Conservation (phyloP, 768 basidiomycete genomes). For the Termitomyces bulborhizus region DNA sequence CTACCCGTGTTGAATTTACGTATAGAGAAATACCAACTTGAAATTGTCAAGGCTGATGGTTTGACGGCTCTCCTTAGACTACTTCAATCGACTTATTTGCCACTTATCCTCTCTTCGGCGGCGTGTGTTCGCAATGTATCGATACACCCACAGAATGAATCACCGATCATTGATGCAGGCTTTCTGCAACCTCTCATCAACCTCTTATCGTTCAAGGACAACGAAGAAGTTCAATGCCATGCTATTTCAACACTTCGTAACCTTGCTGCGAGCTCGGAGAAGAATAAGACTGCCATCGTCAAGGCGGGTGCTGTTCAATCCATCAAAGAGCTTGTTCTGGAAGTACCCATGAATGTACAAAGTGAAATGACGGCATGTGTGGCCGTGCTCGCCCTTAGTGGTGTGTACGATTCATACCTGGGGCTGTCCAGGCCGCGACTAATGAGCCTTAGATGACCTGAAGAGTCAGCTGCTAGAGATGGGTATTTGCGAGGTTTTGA, state of each 20-base stretch:
- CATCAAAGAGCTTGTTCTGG: conserved; percentile 93
- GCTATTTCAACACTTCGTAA: conserved; percentile 97
- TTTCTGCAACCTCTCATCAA: conserved; percentile 96
- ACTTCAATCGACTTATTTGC: conserved; percentile 93
- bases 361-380: conserved; percentile 99
- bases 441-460: conserved; percentile 66
- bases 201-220: conserved; percentile 95
- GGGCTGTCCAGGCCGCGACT: not conserved
- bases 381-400: conserved; percentile 91
- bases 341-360: conserved; percentile 94
- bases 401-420: conserved; percentile 37
- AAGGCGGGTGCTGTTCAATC: conserved; percentile 95
- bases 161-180: conserved; percentile 97
- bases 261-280: conserved; percentile 93
- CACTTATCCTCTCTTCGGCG: conserved; percentile 95
- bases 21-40: conserved; percentile 95
- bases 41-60: conserved; percentile 95
- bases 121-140: conserved; percentile 99
- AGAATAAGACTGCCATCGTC: conserved; percentile 97
- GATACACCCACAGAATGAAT: conserved; percentile 97
- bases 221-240: conserved; percentile 99
- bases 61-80: conserved; percentile 88
- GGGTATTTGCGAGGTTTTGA: conserved; percentile 97
- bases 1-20: conserved; percentile 1
- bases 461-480: conserved; percentile 96